Conservation (phyloP, 225 moss, liverwort and hornwort species). For the Pseudisothecium myosuroides region DNA sequence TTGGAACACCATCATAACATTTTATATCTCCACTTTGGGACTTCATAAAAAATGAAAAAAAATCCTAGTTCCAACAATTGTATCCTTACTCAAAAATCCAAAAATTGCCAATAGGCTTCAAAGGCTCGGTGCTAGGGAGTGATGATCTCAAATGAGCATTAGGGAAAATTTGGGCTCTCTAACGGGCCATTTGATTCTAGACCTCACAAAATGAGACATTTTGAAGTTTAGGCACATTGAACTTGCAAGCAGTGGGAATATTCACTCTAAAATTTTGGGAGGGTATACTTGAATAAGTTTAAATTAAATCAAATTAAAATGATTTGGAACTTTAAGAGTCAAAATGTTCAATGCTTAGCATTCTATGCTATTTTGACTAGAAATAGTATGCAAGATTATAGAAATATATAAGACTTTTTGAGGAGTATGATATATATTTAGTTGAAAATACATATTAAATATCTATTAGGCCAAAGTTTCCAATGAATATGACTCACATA, state of each 20-base stretch:
- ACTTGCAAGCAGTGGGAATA: background rate
- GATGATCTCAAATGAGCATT: background rate
- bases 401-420: background rate
- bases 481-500: background rate
- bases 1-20: too few relatives aligned
- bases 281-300: background rate
- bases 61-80: background rate
- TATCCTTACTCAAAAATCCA: fast-evolving
- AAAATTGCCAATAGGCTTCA: fast-evolving
- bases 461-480: background rate
- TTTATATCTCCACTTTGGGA: too few relatives aligned
- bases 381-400: background rate
- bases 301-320: too few relatives aligned
- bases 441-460: background rate
- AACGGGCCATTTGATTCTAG: background rate
- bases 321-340: background rate
- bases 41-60: too few relatives aligned
- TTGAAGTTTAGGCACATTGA: background rate
- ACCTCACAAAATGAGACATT: background rate
- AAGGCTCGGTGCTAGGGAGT: fast-evolving
- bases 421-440: background rate
- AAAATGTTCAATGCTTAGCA: background rate
- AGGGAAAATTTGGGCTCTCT: background rate
- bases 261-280: background rate
- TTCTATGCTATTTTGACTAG: background rate